Percentiles rank a stretch among this genome's conserved stretches.
Conservation (phyloP, 495 filamentous ascomycete genomes). For the Aspergillus coremiiformis region DNA sequence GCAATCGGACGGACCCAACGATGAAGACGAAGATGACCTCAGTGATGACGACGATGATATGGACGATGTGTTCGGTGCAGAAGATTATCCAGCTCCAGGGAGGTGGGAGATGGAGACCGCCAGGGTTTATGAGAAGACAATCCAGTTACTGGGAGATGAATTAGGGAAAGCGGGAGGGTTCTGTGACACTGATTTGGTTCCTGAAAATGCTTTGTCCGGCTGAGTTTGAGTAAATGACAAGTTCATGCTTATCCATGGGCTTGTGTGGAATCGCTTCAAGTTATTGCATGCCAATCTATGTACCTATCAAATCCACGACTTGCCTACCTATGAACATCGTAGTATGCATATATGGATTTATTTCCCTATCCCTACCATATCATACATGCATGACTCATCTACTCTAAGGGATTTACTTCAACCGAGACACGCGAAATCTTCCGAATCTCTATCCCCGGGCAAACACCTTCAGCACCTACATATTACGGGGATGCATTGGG, state of each 20-base stretch:
- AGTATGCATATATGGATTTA: too few species aligned
- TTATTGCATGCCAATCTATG: not conserved
- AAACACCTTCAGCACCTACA: too few species aligned
- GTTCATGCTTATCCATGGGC: too few species aligned
- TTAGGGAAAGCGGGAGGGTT: slow-evolving; percentile 34
- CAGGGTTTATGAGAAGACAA: slow-evolving; percentile 68
- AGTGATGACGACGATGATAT: slow-evolving; percentile 25
- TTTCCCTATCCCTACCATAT: too few species aligned
- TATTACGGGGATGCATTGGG: too few species aligned
- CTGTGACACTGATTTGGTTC: slow-evolving; percentile 6
- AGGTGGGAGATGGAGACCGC: slow-evolving; percentile 61
- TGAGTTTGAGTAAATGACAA: not conserved
- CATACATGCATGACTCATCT: too few species aligned
- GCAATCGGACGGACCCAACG: slow-evolving; percentile 30
- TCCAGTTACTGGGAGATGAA: slow-evolving; percentile 60
- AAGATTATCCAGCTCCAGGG: slow-evolving; percentile 16
- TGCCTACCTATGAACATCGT: too few species aligned
- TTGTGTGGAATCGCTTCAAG: too few species aligned
- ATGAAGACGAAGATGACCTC: slow-evolving; percentile 29
- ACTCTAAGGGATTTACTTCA: too few species aligned
- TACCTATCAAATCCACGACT: not conserved
- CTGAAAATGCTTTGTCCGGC: not conserved
- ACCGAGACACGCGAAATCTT: too few species aligned
- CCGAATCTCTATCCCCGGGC: too few species aligned
- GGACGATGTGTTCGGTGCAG: slow-evolving; percentile 22